Evolutionary conservation across 2,329 filamentous ascomycete species (phyloP), one percentile per base, ranked within the genome.

Genomic region (Aschersonia sp.): DNA sequence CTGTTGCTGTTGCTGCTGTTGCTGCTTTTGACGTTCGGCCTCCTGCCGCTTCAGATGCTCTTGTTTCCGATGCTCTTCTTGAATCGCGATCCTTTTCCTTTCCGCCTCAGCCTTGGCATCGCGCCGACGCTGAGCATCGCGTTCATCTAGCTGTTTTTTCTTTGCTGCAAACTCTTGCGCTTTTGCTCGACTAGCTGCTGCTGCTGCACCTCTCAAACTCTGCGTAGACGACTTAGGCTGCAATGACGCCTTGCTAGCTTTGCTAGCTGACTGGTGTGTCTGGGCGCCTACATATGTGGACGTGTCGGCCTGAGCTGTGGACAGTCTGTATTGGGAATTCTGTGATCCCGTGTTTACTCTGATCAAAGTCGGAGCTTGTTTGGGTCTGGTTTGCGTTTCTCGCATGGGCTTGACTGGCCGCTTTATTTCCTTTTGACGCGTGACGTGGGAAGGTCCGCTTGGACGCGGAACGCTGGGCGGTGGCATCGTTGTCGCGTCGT

Each of bases 131-230:
- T 88, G 81, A 11, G 79, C 78, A 53, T 88, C 85, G 44, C 81
- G 79, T 59, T 94, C 87, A 56, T 94, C 88, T 60, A 81, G 83
- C 61, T 94, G 87, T 59, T 84, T 90, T 63, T 88, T 89, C 58
- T 81, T 83, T 40, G 86, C 84, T 2, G 83, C 86, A 44, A 84
- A 72, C 47, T 89, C 79, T 29, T 89, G 68, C 2, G 84, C 83
- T 59, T 84, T 86, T 0, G 81, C 76, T 46, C 81, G 79, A 2
- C 75, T 71, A n/a, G 70, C 72, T 32, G 80, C 74, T 32, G 80
- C 74, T n/a, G 79, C 78, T 0, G 63, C 58, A 5, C 54, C 55
- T 61, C 84, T 86, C 47, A 88, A 69, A 57, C 75, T 85, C 47
- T 74, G 68, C 7, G 68, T 57, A 1, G 76, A 76, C 4, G 66